phyloP scores from a whole-genome alignment of 106 monocot species.

The Phalaenopsis equestris region DNA sequence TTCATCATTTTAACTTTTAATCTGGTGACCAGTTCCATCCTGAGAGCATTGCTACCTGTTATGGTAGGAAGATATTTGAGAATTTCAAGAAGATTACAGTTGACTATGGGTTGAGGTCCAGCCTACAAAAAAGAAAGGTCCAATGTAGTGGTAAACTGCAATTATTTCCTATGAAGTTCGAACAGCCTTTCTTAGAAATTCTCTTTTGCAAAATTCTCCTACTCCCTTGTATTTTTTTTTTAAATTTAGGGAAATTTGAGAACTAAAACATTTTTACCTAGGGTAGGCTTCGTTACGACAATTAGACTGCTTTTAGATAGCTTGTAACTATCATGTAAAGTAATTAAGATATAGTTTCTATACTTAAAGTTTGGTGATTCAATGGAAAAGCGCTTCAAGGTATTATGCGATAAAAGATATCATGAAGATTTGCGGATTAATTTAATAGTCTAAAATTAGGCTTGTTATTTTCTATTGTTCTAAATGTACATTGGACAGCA shows the following conservation, averaged over 20 bases:
- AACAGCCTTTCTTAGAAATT: neutral
- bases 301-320: neutral
- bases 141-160: constrained; percentile 77
- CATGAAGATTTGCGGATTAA: neutral
- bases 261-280: neutral
- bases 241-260: neutral
- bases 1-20: constrained; percentile 14
- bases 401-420: neutral
- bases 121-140: constrained; percentile 66
- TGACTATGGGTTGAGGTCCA: constrained; percentile 43
- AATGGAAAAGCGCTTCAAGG: neutral
- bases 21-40: constrained; percentile 75
- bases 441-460: neutral
- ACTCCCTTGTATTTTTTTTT: neutral
- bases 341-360: neutral
- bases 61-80: constrained; percentile 81
- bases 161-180: constrained; percentile 8
- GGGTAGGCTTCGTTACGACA: neutral
- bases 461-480: neutral
- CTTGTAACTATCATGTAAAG: neutral
- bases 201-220: neutral
- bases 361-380: neutral
- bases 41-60: constrained; percentile 80
- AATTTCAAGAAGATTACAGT: constrained; percentile 88
- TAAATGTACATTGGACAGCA: neutral